A percentile compares a stretch with the other conserved stretches of the same genome.
phyloP scores from a whole-genome alignment of 345 rosid species.

The Crucihimalaya himalaica region DNA sequence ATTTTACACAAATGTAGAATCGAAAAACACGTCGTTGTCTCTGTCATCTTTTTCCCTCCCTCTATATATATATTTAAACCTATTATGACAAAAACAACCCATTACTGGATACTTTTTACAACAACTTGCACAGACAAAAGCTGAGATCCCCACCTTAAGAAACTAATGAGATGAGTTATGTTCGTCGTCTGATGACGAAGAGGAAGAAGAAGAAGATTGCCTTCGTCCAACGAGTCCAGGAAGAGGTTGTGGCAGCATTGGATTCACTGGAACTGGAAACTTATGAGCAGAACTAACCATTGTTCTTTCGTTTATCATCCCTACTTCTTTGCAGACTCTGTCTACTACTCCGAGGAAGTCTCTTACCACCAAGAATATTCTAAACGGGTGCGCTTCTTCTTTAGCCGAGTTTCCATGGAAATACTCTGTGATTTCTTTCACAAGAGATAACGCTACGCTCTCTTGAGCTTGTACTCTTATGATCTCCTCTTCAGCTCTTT shows the following conservation, averaged over 20 bases:
- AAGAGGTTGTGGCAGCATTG: slow-evolving; percentile 58
- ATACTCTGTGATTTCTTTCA: slow-evolving; percentile 95
- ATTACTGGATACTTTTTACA: slow-evolving; percentile 39
- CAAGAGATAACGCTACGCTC: slow-evolving; percentile 79
- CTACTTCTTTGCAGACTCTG: slow-evolving; percentile 95
- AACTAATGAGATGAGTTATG: slow-evolving; percentile 54
- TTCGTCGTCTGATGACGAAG: slow-evolving; percentile 51
- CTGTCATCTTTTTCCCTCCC: not conserved
- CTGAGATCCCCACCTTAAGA: slow-evolving; percentile 27
- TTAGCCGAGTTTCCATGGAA: slow-evolving; percentile 99
- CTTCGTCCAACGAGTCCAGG: slow-evolving; percentile 49
- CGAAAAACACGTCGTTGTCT: slow-evolving; percentile 16
- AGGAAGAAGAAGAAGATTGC: slow-evolving; percentile 32
- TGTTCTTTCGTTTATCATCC: slow-evolving; percentile 83
- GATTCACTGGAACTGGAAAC: slow-evolving; percentile 82
- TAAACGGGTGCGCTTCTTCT: slow-evolving; percentile 98
- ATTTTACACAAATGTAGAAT: slow-evolving; percentile 35
- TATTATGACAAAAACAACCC: slow-evolving; percentile 37
- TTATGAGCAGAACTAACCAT: slow-evolving; percentile 81
- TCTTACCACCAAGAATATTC: slow-evolving; percentile 96
- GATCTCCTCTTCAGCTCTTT: slow-evolving; percentile 76
- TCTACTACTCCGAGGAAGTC: slow-evolving; percentile 85
- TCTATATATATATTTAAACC: slow-evolving; percentile 31
- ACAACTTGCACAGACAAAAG: slow-evolving; percentile 36
- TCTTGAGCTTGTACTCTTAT: slow-evolving; percentile 89